These are phyloP conservation scores for Xylogone sp. DNA, from an alignment of 2,329 filamentous ascomycete species.

Conservation along the genomic window DNA sequence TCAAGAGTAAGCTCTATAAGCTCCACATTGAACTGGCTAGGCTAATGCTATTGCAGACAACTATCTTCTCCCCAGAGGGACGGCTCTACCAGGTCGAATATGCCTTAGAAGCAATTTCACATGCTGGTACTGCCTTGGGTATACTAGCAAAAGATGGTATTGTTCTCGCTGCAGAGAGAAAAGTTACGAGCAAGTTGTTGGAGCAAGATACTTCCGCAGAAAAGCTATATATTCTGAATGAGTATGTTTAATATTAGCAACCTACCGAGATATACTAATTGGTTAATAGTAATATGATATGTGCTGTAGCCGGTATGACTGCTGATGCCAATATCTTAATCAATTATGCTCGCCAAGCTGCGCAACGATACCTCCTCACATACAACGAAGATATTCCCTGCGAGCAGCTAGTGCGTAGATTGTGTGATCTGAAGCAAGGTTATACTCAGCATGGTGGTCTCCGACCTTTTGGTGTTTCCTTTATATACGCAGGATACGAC, in stretches of 20 bases:
- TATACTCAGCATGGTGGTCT: slow-evolving; percentile 99
- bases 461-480: slow-evolving; percentile 95
- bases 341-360: slow-evolving; percentile 97
- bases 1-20: slow-evolving; percentile 67
- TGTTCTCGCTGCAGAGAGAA: slow-evolving; percentile 94
- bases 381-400: slow-evolving; percentile 99
- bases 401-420: slow-evolving; percentile 92
- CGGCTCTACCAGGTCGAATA: slow-evolving; percentile 99
- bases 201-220: slow-evolving; percentile 99
- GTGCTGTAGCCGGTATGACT: slow-evolving; percentile 97
- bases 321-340: slow-evolving; percentile 99
- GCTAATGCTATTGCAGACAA: slow-evolving; percentile 62
- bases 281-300: slow-evolving; percentile 90
- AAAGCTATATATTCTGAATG: slow-evolving; percentile 99
- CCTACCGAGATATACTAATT: slow-evolving; percentile 1
- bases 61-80: slow-evolving; percentile 99
- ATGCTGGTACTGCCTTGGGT: slow-evolving; percentile 93
- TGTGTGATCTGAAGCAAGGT: slow-evolving; percentile 98
- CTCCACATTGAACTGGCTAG: slow-evolving; percentile 12
- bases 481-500: slow-evolving; percentile 99
- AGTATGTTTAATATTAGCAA: slow-evolving; percentile 54
- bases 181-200: slow-evolving; percentile 97
- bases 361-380: slow-evolving; percentile 94
- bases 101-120: slow-evolving; percentile 96
- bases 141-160: slow-evolving; percentile 98